phyloP scores from a whole-genome alignment of 2,329 filamentous ascomycete genomes.

The Paraphoma sp. region DNA sequence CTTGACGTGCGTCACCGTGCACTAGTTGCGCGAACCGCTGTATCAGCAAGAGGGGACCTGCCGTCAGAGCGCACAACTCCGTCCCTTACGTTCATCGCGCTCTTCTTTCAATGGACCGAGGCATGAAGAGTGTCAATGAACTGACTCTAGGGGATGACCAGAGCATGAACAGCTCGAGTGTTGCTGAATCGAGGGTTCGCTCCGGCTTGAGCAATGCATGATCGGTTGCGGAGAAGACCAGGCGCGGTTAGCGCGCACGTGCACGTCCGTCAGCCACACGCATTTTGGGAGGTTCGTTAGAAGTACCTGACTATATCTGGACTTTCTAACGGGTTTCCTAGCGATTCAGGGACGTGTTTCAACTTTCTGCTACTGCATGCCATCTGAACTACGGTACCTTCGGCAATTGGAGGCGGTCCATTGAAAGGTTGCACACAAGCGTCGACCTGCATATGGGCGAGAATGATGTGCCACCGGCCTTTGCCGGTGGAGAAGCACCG shows the following conservation, averaged over 20 bases:
- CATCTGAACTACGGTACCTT: neutral
- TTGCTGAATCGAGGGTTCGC: neutral
- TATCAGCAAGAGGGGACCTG: neutral
- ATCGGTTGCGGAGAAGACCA: neutral
- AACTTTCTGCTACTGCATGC: neutral
- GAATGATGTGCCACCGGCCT: neutral
- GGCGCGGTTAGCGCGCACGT: neutral
- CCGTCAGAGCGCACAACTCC: neutral
- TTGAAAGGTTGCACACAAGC: neutral
- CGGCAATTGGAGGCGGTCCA: neutral
- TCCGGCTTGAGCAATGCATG: neutral
- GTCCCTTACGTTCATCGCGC: neutral
- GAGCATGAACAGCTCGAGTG: neutral
- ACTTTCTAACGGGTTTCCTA: neutral
- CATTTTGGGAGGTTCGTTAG: neutral
- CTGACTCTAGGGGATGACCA: neutral
- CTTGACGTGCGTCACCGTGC: neutral
- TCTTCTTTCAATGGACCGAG: neutral
- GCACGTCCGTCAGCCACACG: neutral
- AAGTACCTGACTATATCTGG: neutral
- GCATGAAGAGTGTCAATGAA: neutral
- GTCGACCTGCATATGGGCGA: neutral
- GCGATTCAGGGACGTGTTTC: neutral
- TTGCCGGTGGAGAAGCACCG: neutral
- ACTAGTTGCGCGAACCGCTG: conserved; percentile 1